phyloP scores from a whole-genome alignment of 352 stramenopile species.

The Phytophthora vignae region DNA sequence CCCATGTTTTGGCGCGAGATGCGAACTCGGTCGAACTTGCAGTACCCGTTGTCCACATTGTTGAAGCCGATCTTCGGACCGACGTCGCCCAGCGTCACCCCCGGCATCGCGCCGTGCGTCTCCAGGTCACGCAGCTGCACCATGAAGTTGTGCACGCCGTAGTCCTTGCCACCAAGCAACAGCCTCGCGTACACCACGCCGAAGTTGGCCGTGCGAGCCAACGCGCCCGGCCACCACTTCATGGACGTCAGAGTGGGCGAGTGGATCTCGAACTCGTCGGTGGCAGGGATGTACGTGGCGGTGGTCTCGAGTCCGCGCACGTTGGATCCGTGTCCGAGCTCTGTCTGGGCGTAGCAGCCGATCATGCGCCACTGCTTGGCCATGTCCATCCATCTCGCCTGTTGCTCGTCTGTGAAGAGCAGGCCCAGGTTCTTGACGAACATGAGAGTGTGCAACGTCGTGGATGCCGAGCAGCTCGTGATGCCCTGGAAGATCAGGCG shows the following conservation, averaged over 20 bases:
- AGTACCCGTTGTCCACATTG: constrained; percentile 80
- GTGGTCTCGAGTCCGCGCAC: constrained; percentile 91
- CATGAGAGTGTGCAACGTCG: constrained; percentile 76
- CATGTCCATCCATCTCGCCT: constrained; percentile 70
- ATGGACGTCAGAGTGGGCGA: constrained; percentile 94
- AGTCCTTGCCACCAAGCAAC: constrained; percentile 82
- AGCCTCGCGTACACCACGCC: constrained; percentile 87
- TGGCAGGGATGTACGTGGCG: constrained; percentile 88
- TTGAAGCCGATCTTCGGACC: constrained; percentile 81
- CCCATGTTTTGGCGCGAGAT: constrained; percentile 78
- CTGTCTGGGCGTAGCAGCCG: constrained; percentile 90
- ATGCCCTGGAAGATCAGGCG: constrained; percentile 61
- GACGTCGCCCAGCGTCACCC: constrained; percentile 71
- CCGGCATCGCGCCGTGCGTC: constrained; percentile 57
- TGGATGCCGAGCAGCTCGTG: constrained; percentile 63
- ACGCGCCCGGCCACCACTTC: constrained; percentile 97
- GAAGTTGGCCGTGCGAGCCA: constrained; percentile 95
- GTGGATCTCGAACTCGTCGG: constrained; percentile 95
- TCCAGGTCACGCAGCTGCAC: constrained; percentile 94
- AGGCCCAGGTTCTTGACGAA: constrained; percentile 75
- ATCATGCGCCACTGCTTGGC: constrained; percentile 79
- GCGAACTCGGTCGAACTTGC: constrained; percentile 60
- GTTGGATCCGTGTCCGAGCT: constrained; percentile 89
- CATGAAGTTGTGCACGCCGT: constrained; percentile 97
- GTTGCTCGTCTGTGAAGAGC: constrained; percentile 77